These are phyloP conservation scores for Setaria italica DNA, from an alignment of 202 grass and related monocot genomes.

Conservation along the genomic window DNA sequence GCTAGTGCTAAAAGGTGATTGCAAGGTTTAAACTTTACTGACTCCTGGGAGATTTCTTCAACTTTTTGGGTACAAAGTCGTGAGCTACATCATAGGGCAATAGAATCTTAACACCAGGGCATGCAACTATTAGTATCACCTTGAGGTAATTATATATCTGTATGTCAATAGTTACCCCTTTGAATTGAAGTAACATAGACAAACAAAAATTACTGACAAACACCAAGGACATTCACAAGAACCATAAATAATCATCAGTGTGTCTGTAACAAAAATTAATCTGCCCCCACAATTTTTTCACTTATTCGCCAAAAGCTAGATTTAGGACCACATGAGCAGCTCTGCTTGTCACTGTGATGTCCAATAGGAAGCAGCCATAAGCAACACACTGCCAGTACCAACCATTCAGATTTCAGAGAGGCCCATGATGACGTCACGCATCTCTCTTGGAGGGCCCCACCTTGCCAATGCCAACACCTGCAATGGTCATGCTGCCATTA, in stretches of 20 bases:
- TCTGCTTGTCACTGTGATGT: conserved; percentile 34
- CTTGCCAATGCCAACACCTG: background rate
- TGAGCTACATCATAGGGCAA: conserved; percentile 14
- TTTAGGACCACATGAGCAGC: conserved; percentile 33
- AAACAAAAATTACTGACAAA: conserved; percentile 7
- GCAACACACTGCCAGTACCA: conserved; percentile 34
- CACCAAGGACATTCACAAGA: conserved; percentile 18
- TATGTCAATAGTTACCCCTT: background rate
- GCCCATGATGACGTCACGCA: conserved; percentile 46
- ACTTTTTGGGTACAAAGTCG: conserved; percentile 1
- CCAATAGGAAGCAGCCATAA: conserved; percentile 45
- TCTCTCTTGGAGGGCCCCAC: background rate
- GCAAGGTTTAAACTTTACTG: conserved; percentile 6
- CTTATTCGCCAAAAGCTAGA: conserved; percentile 22
- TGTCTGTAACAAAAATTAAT: conserved; percentile 15
- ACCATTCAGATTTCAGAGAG: conserved; percentile 47
- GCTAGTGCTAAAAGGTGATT: background rate
- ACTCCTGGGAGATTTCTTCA: conserved; percentile 3
- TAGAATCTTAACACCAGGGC: conserved; percentile 1
- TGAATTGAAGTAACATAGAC: conserved; percentile 1
- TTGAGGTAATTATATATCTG: background rate
- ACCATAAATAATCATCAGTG: background rate
- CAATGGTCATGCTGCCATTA: conserved; percentile 36
- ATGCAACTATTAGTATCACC: background rate
- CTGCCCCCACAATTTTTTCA: background rate